phyloP scores from a whole-genome alignment of 306 rosid species.

The Urtica urens region DNA sequence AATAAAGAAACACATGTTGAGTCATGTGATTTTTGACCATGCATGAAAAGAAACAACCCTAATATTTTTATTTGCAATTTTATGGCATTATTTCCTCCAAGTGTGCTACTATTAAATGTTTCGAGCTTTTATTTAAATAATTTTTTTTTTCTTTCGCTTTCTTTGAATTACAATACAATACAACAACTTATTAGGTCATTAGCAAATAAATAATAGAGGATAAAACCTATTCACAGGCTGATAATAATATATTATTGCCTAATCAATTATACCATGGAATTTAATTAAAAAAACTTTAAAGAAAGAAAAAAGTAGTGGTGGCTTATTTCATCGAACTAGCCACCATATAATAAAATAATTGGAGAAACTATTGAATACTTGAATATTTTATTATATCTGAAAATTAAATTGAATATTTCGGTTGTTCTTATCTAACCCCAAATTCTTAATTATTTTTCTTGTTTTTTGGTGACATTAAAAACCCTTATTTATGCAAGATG shows the following conservation, averaged over 20 bases:
- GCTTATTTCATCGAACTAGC: constrained; percentile 35
- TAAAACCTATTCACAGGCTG: constrained; percentile 21
- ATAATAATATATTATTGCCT: constrained; percentile 12
- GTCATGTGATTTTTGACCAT: background rate
- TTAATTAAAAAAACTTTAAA: constrained; percentile 1
- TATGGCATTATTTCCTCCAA: background rate
- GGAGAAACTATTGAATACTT: too few species aligned
- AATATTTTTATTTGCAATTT: constrained; percentile 4
- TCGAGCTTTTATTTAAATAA: background rate
- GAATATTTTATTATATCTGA: too few species aligned
- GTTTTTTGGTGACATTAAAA: constrained; percentile 18
- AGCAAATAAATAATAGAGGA: constrained; percentile 10
- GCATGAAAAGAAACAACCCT: constrained; percentile 1
- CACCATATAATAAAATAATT: constrained; percentile 31
- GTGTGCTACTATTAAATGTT: background rate
- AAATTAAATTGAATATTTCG: too few species aligned
- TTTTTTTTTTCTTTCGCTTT: constrained; percentile 16
- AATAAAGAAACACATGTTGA: too few species aligned
- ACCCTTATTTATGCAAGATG: constrained; percentile 22
- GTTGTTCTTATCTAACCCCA: constrained; percentile 32
- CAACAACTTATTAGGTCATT: constrained; percentile 5
- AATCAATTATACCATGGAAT: background rate
- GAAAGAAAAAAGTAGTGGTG: constrained; percentile 25
- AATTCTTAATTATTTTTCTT: constrained; percentile 19
- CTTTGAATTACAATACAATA: constrained; percentile 12